Conservation (phyloP, 1,139 yeast species). For the Blastobotrys ciferrii region DNA sequence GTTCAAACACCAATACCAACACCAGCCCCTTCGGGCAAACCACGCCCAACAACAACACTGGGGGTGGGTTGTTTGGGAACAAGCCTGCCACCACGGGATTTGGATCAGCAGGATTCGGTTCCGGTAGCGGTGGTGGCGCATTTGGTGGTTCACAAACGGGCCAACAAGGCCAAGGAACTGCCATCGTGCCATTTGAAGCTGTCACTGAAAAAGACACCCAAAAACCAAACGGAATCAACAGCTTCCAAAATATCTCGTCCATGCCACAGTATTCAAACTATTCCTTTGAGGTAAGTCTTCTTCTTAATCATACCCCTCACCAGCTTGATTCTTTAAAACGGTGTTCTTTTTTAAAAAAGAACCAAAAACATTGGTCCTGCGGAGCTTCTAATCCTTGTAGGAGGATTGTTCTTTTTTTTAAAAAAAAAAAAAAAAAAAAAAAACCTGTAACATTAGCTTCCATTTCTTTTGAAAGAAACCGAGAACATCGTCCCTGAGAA, state of each 20-base stretch:
- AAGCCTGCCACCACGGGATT: conserved; percentile 11
- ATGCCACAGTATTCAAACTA: conserved; percentile 88
- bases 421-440: too few relatives aligned
- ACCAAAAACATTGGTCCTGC: too few relatives aligned
- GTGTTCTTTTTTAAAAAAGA: too few relatives aligned
- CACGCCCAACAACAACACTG: conserved; percentile 16
- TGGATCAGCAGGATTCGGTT: conserved; percentile 36
- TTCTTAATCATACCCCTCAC: not conserved
- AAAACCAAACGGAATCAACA: conserved; percentile 34
- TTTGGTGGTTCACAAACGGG: conserved; percentile 19
- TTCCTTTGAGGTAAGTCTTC: conserved; percentile 54
- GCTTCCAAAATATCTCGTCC: conserved; percentile 72
- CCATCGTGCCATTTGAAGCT: conserved; percentile 52
- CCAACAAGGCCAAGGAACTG: conserved; percentile 59
- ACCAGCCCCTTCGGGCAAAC: conserved; percentile 20
- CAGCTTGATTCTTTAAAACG: not conserved
- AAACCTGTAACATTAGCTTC: too few relatives aligned
- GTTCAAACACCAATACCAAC: conserved; percentile 21
- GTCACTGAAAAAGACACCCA: conserved; percentile 74
- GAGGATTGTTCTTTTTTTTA: too few relatives aligned
- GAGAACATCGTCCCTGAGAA: too few relatives aligned
- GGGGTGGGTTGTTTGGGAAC: conserved; percentile 32
- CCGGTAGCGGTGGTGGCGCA: conserved; percentile 27
- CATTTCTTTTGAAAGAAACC: too few relatives aligned
- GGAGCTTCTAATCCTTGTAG: too few relatives aligned